phyloP scores from a whole-genome alignment of 192 early-diverging fungal species.

The Backusella parvicylindrica region DNA sequence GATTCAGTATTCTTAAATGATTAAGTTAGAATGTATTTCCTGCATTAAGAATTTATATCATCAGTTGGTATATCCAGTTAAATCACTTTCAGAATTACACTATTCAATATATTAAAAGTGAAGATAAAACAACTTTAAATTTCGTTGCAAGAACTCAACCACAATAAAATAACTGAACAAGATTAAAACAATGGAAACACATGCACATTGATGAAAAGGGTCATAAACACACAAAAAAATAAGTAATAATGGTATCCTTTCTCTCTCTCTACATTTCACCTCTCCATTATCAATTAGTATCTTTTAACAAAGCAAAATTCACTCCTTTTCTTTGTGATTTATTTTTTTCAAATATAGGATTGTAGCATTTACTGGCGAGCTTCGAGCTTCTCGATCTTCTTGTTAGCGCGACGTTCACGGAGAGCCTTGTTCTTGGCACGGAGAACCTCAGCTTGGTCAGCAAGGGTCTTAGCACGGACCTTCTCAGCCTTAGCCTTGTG shows the following conservation, averaged over 20 bases:
- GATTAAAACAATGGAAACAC: neutral
- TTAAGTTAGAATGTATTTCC: neutral
- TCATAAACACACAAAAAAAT: neutral
- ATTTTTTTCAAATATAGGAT: neutral
- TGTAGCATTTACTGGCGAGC: conserved; percentile 4
- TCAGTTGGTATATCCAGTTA: no score
- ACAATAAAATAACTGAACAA: no score
- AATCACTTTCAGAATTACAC: no score
- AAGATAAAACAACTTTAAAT: no score
- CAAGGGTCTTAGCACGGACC: conserved; percentile 84
- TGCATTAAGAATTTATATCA: no score
- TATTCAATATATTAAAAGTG: no score
- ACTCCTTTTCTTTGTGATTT: neutral
- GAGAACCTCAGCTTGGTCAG: conserved; percentile 98
- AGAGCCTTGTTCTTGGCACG: conserved; percentile 93
- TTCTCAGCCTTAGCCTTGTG: conserved; percentile 99
- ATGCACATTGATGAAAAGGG: neutral
- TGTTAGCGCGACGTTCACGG: conserved; percentile 85
- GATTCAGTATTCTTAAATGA: no score
- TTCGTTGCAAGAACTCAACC: no score
- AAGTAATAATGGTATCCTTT: neutral
- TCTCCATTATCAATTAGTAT: neutral
- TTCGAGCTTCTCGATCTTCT: conserved; percentile 76
- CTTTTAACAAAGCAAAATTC: neutral
- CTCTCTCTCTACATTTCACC: neutral